These are phyloP conservation scores for Poa annua DNA, from an alignment of 176 grass and related monocot species.

Conservation along the genomic window DNA sequence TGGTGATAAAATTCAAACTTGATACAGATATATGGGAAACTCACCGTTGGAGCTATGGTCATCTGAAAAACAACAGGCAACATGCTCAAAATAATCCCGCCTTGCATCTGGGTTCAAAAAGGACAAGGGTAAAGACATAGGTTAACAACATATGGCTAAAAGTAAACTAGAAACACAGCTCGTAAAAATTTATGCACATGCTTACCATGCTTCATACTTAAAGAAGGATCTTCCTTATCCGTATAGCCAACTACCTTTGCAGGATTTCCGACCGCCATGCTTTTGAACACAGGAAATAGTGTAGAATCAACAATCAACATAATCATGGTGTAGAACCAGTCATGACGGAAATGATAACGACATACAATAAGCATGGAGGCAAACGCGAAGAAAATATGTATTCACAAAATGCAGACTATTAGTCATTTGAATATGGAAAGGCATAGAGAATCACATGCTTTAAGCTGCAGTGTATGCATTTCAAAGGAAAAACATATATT, in stretches of 20 bases:
- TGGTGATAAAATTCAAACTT: neutral
- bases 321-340: neutral
- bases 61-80: conserved; percentile 57
- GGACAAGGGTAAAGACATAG: conserved; percentile 2
- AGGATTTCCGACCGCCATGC: conserved; percentile 98
- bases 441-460: neutral
- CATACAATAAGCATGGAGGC: neutral
- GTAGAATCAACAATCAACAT: conserved; percentile 5
- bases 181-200: conserved; percentile 18
- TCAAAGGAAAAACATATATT: neutral
- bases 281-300: conserved; percentile 48
- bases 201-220: conserved; percentile 98
- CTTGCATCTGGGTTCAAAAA: conserved; percentile 70
- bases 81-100: conserved; percentile 93
- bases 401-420: neutral
- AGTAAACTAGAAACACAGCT: conserved; percentile 11
- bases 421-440: neutral
- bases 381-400: neutral
- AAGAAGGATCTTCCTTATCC: conserved; percentile 90
- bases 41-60: conserved; percentile 50
- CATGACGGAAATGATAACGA: conserved; percentile 2
- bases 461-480: neutral
- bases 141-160: neutral
- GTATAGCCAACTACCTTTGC: conserved; percentile 86
- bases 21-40: conserved; percentile 22